A percentile compares a stretch with the other conserved stretches of the same genome.
phyloP scores from a whole-genome alignment of 2,329 filamentous ascomycete genomes.

The Diplodia mutila region DNA sequence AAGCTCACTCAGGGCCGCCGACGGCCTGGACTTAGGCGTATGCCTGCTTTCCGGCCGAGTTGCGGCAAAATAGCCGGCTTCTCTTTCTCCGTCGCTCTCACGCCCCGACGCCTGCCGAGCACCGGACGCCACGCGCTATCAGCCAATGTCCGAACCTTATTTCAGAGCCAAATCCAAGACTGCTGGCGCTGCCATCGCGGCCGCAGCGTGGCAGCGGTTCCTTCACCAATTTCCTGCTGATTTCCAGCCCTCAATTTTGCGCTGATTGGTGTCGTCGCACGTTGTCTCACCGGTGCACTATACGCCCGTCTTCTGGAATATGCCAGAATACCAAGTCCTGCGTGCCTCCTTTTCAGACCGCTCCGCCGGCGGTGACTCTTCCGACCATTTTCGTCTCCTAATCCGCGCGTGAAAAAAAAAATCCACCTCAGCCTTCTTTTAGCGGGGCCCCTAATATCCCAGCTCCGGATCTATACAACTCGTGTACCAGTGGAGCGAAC shows the following conservation, averaged over 20 bases:
- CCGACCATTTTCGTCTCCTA: neutral
- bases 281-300: neutral
- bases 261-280: neutral
- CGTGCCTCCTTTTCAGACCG: neutral
- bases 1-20: neutral
- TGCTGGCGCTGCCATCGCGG: neutral
- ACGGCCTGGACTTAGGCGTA: neutral
- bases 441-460: conserved; percentile 10
- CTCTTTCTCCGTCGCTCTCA: neutral
- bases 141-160: conserved; percentile 22
- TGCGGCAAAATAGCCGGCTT: neutral
- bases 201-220: neutral
- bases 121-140: conserved; percentile 1
- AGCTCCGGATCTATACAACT: neutral
- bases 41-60: neutral
- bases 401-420: neutral
- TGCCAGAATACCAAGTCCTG: neutral
- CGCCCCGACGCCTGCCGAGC: neutral
- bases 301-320: neutral
- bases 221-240: neutral
- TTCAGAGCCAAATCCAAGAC: conserved; percentile 14
- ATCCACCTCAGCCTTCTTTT: neutral
- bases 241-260: conserved; percentile 5
- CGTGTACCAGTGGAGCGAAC: neutral
- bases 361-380: conserved; percentile 1